Percentiles rank a stretch among this genome's conserved stretches.
These are phyloP conservation scores for Cercospora citrullina DNA, from an alignment of 2,329 filamentous ascomycete genomes.

Conservation along the genomic window DNA sequence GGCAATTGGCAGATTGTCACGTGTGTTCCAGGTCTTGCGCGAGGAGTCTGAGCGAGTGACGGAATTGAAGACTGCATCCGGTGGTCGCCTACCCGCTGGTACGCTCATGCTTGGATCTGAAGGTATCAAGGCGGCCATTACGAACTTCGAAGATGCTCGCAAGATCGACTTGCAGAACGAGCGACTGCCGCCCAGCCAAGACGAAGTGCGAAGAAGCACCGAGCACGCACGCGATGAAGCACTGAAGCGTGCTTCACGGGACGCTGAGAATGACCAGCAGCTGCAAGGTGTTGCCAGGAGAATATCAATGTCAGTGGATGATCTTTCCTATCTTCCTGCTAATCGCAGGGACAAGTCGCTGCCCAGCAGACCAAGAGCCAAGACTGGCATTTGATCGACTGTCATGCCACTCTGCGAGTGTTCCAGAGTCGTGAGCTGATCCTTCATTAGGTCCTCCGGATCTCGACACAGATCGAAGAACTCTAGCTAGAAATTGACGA, in stretches of 20 bases:
- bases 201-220: constrained; percentile 82
- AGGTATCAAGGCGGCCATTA: constrained; percentile 98
- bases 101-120: constrained; percentile 98
- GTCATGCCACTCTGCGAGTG: neutral
- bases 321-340: constrained; percentile 21
- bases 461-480: constrained; percentile 16
- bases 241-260: constrained; percentile 78
- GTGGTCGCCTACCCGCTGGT: constrained; percentile 86
- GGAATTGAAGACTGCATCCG: constrained; percentile 94
- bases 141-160: constrained; percentile 90
- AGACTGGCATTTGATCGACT: constrained; percentile 16
- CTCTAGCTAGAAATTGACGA: neutral
- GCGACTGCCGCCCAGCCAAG: constrained; percentile 83
- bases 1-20: constrained; percentile 91
- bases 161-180: constrained; percentile 98
- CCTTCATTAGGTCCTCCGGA: constrained; percentile 20
- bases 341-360: constrained; percentile 14
- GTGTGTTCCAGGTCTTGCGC: constrained; percentile 96
- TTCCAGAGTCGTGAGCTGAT: constrained; percentile 13
- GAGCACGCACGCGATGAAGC: constrained; percentile 80
- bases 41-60: constrained; percentile 97
- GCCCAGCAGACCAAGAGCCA: constrained; percentile 17
- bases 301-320: constrained; percentile 79
- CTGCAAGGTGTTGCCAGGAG: constrained; percentile 83
- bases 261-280: constrained; percentile 89